Evolutionary conservation across 768 basidiomycete species (phyloP).

Genomic region (Lentinula guzmanii): DNA sequence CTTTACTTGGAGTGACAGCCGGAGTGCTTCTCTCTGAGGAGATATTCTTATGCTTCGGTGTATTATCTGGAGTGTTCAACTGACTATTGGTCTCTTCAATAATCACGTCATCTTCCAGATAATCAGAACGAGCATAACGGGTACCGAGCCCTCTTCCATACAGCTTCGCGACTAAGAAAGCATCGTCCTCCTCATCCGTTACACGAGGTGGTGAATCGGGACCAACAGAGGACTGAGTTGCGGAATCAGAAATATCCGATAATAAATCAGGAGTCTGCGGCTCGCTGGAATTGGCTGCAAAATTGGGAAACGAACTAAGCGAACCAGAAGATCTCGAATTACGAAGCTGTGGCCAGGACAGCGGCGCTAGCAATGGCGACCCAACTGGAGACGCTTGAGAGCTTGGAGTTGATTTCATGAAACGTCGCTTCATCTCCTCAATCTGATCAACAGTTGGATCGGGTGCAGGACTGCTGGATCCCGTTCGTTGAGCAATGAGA

Average conservation of each 20-base stretch:
- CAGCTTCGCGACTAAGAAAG: conserved; percentile 6
- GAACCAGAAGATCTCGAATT: conserved; percentile 11
- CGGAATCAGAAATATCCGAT: conserved; percentile 53
- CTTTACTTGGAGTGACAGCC: neutral
- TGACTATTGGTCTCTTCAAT: conserved; percentile 25
- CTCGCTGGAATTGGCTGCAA: conserved; percentile 17
- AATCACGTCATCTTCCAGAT: conserved; percentile 21
- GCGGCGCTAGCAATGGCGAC: conserved; percentile 12
- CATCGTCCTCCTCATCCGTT: conserved; percentile 11
- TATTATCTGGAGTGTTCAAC: conserved; percentile 26
- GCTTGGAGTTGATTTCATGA: conserved; percentile 30
- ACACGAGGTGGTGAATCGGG: conserved; percentile 45
- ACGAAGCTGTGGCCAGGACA: conserved; percentile 18
- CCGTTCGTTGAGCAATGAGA: conserved; percentile 13
- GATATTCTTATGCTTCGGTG: conserved; percentile 18
- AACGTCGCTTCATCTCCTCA: conserved; percentile 59
- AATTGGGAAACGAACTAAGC: conserved; percentile 2
- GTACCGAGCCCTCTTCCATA: conserved; percentile 13
- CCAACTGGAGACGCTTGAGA: conserved; percentile 13
- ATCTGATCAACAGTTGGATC: conserved; percentile 43
- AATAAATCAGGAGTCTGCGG: conserved; percentile 58
- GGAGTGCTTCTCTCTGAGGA: conserved; percentile 9
- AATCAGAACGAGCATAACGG: conserved; percentile 19
- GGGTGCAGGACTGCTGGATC: conserved; percentile 18
- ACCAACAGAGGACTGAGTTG: conserved; percentile 46